Evolutionary conservation across 2,329 filamentous ascomycete genomes (phyloP).

Genomic region (Phyllosticta citribraziliensis): DNA sequence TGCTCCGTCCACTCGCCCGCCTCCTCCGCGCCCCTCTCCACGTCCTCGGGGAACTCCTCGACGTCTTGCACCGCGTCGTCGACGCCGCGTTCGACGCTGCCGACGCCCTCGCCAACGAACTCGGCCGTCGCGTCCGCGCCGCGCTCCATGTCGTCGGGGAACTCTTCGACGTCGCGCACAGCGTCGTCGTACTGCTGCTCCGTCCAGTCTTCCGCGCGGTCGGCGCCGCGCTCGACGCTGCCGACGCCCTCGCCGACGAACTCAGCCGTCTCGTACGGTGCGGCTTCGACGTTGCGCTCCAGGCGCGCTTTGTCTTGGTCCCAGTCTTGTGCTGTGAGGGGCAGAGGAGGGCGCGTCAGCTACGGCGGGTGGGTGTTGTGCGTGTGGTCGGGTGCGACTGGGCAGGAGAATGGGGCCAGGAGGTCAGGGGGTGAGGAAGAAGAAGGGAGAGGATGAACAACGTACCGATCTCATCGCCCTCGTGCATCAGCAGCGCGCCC

Average conservation of each 20-base stretch:
- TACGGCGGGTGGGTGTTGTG: not conserved
- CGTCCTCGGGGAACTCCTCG: conserved; percentile 26
- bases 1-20: conserved; percentile 18
- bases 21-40: conserved; percentile 16
- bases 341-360: not conserved
- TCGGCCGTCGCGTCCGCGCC: conserved; percentile 18
- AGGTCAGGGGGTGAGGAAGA: too few species aligned
- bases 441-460: conserved; percentile 7
- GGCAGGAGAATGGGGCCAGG: too few species aligned
- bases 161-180: conserved; percentile 19
- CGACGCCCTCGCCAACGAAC: conserved; percentile 33
- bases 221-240: conserved; percentile 24
- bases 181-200: conserved; percentile 13
- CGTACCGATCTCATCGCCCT: conserved; percentile 29
- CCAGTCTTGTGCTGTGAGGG: conserved; percentile 23
- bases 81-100: conserved; percentile 21
- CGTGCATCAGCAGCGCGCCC: conserved; percentile 37
- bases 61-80: conserved; percentile 19
- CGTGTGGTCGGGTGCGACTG: not conserved
- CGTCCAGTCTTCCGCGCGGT: conserved; percentile 18
- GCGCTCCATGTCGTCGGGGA: conserved; percentile 20
- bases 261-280: conserved; percentile 27
- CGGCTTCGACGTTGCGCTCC: conserved; percentile 19
- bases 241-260: conserved; percentile 34
- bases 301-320: conserved; percentile 23